Base-by-base conservation (phyloP, 768 basidiomycete species). In the Cystobasidium onofrii region DNA sequence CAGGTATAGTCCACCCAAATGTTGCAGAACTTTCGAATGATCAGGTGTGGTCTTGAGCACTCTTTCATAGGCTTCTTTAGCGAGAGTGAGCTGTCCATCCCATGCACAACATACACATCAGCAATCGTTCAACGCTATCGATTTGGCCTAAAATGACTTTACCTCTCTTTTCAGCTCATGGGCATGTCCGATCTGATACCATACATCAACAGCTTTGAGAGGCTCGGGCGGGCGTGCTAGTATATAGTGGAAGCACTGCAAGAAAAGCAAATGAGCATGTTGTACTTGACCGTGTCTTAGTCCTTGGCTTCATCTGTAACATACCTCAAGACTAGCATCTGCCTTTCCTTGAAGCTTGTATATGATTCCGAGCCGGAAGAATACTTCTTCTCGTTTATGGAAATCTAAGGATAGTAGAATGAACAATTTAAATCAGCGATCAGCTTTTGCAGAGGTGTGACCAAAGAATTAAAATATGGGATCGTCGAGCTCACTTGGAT, bases 111-210 rank as follows among this genome's bases (percentile, higher is more conserved):
- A n/a, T n/a, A n/a, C n/a, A n/a, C n/a, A n/a, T n/a, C n/a, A n/a
- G n/a, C n/a, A n/a, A n/a, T n/a, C n/a, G n/a, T n/a, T n/a, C n/a
- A n/a, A n/a, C n/a, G n/a, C n/a, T n/a, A n/a, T n/a, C n/a, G n/a
- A n/a, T n/a, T n/a, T n/a, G n/a, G n/a, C n/a, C 1, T 46, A 73
- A 13, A 25, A 39, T 57, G 50, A 18, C 83, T 87, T 82, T 80
- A 94, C 94, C 80, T 98, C 93, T 82, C 92, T 90, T 81, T 95
- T 91, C 80, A 96, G 94, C 82, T 98, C 96, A 78, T 91, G 92
- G 23, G 98, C 95, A 79, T 98, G 96, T 1, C 96, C 96, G 75
- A 99, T 96, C 83, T 99, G 96, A 87, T 98, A 98, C 93, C 94
- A 98, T 76, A 99, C 98, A 78, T 99, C 96, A 71, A 92, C 90